These are phyloP conservation scores for Sphaerulina vaccinii DNA, from an alignment of 2,329 filamentous ascomycete species.

Conservation along the genomic window DNA sequence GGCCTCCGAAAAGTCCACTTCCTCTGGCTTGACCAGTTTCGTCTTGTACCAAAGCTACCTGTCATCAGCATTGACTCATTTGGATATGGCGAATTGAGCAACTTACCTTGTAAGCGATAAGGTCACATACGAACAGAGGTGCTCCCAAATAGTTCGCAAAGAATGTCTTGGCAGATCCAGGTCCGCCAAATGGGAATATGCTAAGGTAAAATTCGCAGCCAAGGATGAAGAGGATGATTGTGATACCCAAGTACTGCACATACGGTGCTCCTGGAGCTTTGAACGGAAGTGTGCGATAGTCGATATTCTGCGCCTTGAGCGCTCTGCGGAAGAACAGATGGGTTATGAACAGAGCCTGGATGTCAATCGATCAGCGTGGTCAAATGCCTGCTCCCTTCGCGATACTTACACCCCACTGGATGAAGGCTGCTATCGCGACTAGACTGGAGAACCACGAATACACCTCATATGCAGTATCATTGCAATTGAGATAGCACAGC, in stretches of 20 bases:
- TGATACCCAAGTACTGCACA: conserved; percentile 29
- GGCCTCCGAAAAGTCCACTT: conserved; percentile 21
- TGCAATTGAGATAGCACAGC: conserved; percentile 38
- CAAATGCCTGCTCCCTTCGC: no score
- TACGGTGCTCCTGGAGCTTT: conserved; percentile 31
- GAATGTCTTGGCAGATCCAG: conserved; percentile 35
- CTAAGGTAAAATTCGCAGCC: conserved; percentile 37
- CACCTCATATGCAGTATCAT: conserved; percentile 28
- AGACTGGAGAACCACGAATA: conserved; percentile 38
- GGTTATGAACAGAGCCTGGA: conserved; percentile 23
- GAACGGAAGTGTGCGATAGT: conserved; percentile 31
- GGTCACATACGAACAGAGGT: conserved; percentile 37
- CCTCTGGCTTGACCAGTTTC: conserved; percentile 18
- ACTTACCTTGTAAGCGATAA: conserved; percentile 26
- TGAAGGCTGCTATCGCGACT: conserved; percentile 33
- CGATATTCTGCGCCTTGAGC: conserved; percentile 33
- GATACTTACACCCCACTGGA: conserved; percentile 29
- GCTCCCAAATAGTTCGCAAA: conserved; percentile 38
- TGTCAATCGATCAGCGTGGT: not conserved
- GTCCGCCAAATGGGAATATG: conserved; percentile 35
- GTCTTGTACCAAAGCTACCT: conserved; percentile 21
- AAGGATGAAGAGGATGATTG: conserved; percentile 35
- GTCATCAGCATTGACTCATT: no score
- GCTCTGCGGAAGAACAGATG: conserved; percentile 34
- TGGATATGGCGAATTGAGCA: no score